Evolutionary conservation across 441 rosid genomes (phyloP).

Genomic region (Rhodomyrtus psidioides): DNA sequence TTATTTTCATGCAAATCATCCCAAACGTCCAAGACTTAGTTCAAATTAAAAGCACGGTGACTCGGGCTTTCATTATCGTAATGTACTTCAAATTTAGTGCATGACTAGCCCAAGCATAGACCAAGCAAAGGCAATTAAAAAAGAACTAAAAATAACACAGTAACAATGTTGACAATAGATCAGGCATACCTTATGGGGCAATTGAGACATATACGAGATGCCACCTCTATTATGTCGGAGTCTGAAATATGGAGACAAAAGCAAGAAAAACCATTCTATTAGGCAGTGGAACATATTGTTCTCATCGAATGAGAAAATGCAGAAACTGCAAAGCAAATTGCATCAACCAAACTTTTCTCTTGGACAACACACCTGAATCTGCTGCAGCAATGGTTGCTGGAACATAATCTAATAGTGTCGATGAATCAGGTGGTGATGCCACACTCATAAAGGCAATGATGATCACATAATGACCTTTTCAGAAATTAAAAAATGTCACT

Average conservation of each 20-base stretch:
- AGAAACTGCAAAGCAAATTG: neutral
- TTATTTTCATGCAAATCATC: neutral
- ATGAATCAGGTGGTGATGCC: constrained; percentile 25
- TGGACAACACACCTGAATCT: constrained; percentile 54
- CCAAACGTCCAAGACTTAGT: neutral
- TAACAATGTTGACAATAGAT: neutral
- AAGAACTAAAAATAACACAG: neutral
- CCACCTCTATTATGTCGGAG: constrained; percentile 84
- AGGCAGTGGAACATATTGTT: neutral
- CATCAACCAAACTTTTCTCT: neutral
- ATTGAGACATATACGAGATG: constrained; percentile 79
- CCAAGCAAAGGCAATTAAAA: neutral
- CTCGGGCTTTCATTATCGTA: neutral
- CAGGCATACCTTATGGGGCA: constrained; percentile 82
- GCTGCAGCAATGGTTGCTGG: constrained; percentile 26
- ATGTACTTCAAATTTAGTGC: neutral
- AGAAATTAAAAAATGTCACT: constrained; percentile 12
- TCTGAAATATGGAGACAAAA: constrained; percentile 30
- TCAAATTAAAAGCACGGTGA: neutral
- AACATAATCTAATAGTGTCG: constrained; percentile 50
- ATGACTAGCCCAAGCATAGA: neutral
- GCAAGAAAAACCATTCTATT: neutral
- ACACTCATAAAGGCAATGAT: constrained; percentile 60
- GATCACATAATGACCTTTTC: constrained; percentile 51
- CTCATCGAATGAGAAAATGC: neutral